Evolutionary conservation across 768 basidiomycete genomes (phyloP), one percentile per base, ranked within the genome.

Genomic region (Lepiota venenata): DNA sequence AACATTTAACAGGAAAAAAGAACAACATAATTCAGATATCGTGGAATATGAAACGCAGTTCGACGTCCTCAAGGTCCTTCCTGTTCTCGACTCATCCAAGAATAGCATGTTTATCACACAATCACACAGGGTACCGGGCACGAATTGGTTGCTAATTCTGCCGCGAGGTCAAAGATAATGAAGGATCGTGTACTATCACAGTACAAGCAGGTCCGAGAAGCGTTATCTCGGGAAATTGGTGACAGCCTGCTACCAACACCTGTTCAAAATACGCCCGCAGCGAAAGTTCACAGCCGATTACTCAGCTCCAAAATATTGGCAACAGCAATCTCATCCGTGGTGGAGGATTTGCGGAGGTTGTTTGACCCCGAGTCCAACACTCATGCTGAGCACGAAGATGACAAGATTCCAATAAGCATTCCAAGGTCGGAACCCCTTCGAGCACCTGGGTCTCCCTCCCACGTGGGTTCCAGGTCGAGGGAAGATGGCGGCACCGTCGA

Each of bases 301-400:
- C 73, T 88, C 39, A 93, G 91, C 63, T 87, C 87, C 3, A 93
- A 89, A 64, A 66, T 75, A n/a, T 71, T 93, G 10, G 84, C 90
- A 1, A 70, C 74, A 2, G 82, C 81, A 58, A 73, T 91, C 1
- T 69, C 71, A 6, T 64, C 67, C 20, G 77, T 80, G 12, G 63
- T 93, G 1, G 74, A 74, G 9, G 72, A 75, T 46, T 65, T 93
- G 4, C 73, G 72, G 54, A 62, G 68, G 14, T 58, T 81, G 27
- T 53, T 84, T 35, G 46, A 68, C 54, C 60, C 60, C 32, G 61
- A 57, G 40, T 50, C 40, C 22, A 41, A 27, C 16, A 27, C 44
- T 36, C 37, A 20, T 32, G 16, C 7, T 9, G 32, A 56, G 27
- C 47, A 61, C 38, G 59, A 56, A 37, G 60, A 58, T 22, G 64